Evolutionary conservation across 2,329 filamentous ascomycete genomes (phyloP).

Genomic region (Bimuria novae-zelandiae): DNA sequence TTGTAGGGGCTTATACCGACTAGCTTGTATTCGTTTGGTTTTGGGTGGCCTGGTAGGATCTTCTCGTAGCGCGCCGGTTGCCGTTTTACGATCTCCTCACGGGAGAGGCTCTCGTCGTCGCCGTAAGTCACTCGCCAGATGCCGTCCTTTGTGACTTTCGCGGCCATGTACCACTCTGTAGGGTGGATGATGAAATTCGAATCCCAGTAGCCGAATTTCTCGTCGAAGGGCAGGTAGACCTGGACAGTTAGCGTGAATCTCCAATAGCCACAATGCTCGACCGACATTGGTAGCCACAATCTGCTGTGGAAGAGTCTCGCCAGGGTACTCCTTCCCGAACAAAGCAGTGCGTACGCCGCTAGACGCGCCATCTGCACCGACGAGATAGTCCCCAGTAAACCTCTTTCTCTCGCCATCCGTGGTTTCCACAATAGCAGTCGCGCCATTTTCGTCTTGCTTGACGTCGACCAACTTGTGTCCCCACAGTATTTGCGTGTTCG

Average conservation of each 20-base stretch:
- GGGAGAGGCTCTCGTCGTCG: slow-evolving; percentile 58
- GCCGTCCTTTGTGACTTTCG: slow-evolving; percentile 62
- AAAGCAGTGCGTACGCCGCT: slow-evolving; percentile 38
- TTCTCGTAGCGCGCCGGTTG: slow-evolving; percentile 61
- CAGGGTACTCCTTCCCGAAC: slow-evolving; percentile 55
- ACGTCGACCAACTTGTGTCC: slow-evolving; percentile 37
- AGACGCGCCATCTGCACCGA: slow-evolving; percentile 43
- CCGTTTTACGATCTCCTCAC: slow-evolving; percentile 58
- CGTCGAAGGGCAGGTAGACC: slow-evolving; percentile 65
- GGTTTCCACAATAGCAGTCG: slow-evolving; percentile 35
- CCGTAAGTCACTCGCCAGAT: slow-evolving; percentile 69
- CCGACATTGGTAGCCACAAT: slow-evolving; percentile 67
- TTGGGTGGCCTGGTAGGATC: slow-evolving; percentile 64
- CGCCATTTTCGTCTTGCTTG: slow-evolving; percentile 36
- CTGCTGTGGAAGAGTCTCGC: slow-evolving; percentile 63
- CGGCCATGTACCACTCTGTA: slow-evolving; percentile 66
- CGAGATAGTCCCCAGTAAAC: slow-evolving; percentile 36
- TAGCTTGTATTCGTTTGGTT: slow-evolving; percentile 61
- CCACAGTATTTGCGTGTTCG: slow-evolving; percentile 36
- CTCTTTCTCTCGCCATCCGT: slow-evolving; percentile 29
- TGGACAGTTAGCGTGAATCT: slow-evolving; percentile 31
- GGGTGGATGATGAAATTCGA: slow-evolving; percentile 67
- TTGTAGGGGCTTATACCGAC: slow-evolving; percentile 64
- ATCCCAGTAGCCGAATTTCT: slow-evolving; percentile 59
- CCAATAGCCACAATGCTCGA: not conserved